These are phyloP conservation scores for Trametes sp. DNA, from an alignment of 1,284 basidiomycete genomes.

Conservation along the genomic window DNA sequence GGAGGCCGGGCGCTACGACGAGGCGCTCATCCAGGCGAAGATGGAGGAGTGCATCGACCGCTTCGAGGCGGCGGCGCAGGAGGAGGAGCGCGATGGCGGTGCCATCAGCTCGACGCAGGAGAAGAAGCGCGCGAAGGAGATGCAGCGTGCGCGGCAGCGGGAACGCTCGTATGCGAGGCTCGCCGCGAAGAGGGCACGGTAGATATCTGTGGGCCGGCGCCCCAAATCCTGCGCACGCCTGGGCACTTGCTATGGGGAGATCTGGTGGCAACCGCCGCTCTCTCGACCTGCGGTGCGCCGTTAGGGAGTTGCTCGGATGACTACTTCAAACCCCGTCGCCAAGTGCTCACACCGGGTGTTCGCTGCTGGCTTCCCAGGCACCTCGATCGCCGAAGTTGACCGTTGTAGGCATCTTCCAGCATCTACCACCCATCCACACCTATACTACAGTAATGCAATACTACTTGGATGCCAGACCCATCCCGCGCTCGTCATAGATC, in stretches of 20 bases:
- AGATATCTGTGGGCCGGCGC: not conserved
- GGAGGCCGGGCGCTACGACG: slow-evolving; percentile 45
- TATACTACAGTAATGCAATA: not conserved
- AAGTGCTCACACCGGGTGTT: too few relatives aligned
- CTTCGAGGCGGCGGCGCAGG: slow-evolving; percentile 51
- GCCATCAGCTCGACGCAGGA: slow-evolving; percentile 74
- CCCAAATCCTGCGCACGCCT: not conserved
- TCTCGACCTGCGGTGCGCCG: not conserved
- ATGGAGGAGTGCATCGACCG: slow-evolving; percentile 76
- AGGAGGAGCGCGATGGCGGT: slow-evolving; percentile 59
- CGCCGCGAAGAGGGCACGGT: slow-evolving; percentile 24
- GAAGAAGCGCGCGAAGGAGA: slow-evolving; percentile 65
- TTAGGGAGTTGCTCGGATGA: slow-evolving; percentile 2
- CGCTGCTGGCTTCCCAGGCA: not conserved
- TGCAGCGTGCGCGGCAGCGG: slow-evolving; percentile 54
- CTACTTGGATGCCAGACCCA: not conserved
- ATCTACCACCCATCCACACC: not conserved
- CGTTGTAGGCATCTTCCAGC: not conserved
- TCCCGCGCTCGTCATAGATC: not conserved
- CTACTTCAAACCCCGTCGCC: not conserved
- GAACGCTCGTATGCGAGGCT: slow-evolving; percentile 41
- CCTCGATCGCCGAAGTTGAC: not conserved
- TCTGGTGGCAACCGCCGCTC: not conserved
- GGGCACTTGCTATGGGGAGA: not conserved
- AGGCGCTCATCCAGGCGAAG: slow-evolving; percentile 57